Evolutionary conservation across 1,284 basidiomycete genomes (phyloP).

Genomic region (Lignosus rhinocerotis): DNA sequence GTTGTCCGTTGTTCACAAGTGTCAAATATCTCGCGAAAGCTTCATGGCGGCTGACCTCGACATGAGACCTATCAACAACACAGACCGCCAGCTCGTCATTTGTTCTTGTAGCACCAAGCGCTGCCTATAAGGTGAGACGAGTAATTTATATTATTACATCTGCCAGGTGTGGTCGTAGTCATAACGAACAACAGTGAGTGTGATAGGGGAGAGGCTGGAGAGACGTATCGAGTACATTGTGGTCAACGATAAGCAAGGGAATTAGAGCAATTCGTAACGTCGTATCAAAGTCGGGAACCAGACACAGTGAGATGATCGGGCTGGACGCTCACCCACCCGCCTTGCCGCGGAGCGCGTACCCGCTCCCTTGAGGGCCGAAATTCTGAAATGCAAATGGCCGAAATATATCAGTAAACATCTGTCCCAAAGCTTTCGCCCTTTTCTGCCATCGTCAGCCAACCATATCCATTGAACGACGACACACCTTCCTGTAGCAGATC

Average conservation of each 20-base stretch:
- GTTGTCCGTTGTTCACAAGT: too few relatives aligned
- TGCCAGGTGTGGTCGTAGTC: neutral
- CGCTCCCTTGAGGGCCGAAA: constrained; percentile 70
- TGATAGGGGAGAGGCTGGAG: neutral
- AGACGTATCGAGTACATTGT: neutral
- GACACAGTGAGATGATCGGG: neutral
- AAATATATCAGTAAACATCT: neutral
- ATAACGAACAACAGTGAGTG: neutral
- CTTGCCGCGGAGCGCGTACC: constrained; percentile 74
- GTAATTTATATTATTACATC: neutral
- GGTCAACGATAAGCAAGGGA: neutral
- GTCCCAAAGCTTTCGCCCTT: neutral
- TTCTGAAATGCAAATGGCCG: constrained; percentile 38
- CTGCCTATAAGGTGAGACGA: neutral
- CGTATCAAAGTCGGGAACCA: neutral
- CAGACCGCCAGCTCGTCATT: too few relatives aligned
- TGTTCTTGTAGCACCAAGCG: too few relatives aligned
- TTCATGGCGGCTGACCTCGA: too few relatives aligned
- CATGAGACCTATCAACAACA: too few relatives aligned
- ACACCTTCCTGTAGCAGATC: constrained; percentile 71
- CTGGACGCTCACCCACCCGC: constrained; percentile 40
- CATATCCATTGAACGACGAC: constrained; percentile 20
- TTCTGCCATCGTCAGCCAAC: neutral
- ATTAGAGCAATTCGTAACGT: neutral
- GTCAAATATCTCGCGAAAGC: too few relatives aligned